Percentiles rank a stretch among this genome's conserved stretches.
These are phyloP conservation scores for Cryptosporidium baileyi DNA, from an alignment of 169 alveolate genomes.

Conservation along the genomic window DNA sequence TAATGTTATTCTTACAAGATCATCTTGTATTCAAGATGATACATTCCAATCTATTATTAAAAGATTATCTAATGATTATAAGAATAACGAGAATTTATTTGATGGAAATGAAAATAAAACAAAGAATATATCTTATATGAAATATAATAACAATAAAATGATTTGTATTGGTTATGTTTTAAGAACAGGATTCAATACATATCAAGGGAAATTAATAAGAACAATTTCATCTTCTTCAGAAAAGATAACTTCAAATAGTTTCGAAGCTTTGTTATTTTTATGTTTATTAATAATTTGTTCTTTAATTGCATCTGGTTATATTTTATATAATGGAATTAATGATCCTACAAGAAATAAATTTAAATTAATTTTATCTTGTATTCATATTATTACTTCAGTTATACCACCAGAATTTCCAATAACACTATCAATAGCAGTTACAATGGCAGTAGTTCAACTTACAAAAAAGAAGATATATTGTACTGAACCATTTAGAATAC, in stretches of 20 bases:
- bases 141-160: slow-evolving; percentile 33
- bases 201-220: slow-evolving; percentile 95
- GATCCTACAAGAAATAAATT: slow-evolving; percentile 83
- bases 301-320: slow-evolving; percentile 90
- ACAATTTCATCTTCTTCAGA: slow-evolving; percentile 93
- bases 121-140: slow-evolving; percentile 56
- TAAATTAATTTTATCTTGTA: slow-evolving; percentile 91
- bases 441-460: slow-evolving; percentile 90
- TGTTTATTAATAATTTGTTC: slow-evolving; percentile 91
- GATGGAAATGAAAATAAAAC: neutral
- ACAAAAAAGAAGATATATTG: slow-evolving; percentile 92
- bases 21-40: slow-evolving; percentile 74
- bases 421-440: slow-evolving; percentile 95
- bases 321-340: slow-evolving; percentile 83
- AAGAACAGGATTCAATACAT: slow-evolving; percentile 81
- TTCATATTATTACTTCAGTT: slow-evolving; percentile 96
- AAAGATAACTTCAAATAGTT: slow-evolving; percentile 87
- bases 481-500: slow-evolving; percentile 97
- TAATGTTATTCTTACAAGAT: slow-evolving; percentile 83
- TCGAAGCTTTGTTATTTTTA: slow-evolving; percentile 93
- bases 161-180: slow-evolving; percentile 78
- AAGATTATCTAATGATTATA: neutral
- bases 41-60: neutral
- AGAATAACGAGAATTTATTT: neutral
- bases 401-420: slow-evolving; percentile 99